Conservation (phyloP, 495 filamentous ascomycete genomes). For the Apodospora peruviana region DNA sequence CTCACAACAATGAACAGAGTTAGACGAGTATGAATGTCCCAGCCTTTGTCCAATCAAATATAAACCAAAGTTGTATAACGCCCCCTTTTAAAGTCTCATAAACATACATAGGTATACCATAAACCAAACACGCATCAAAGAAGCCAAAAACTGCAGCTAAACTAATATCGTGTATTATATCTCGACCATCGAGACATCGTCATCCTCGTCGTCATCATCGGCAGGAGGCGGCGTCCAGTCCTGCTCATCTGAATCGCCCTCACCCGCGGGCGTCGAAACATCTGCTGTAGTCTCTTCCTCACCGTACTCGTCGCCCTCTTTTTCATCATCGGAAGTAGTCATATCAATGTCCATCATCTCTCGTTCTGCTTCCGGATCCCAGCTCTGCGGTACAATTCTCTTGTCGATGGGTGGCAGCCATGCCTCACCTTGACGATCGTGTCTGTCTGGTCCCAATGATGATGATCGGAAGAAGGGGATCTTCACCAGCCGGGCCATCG, state of each 20-base stretch:
- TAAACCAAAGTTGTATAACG: too few species aligned
- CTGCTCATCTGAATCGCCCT: too few species aligned
- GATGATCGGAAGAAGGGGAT: slow-evolving; percentile 1
- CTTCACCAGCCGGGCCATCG: neutral
- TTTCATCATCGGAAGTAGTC: neutral
- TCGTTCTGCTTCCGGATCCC: slow-evolving; percentile 3
- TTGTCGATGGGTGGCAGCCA: slow-evolving; percentile 5
- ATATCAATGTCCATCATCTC: neutral
- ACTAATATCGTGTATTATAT: too few species aligned
- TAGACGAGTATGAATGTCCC: too few species aligned
- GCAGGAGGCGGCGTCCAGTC: neutral
- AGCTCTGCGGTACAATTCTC: slow-evolving; percentile 3
- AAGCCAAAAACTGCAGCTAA: too few species aligned
- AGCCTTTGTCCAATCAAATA: too few species aligned
- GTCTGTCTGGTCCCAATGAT: neutral
- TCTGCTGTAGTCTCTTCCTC: too few species aligned
- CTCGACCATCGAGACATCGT: neutral
- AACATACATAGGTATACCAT: too few species aligned
- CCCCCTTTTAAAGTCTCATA: too few species aligned
- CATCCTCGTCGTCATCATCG: neutral
- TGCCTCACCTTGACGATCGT: neutral
- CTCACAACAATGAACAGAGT: too few species aligned
- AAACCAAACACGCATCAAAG: too few species aligned
- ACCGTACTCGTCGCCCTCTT: neutral
- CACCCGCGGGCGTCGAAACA: too few species aligned